phyloP scores from a whole-genome alignment of 768 basidiomycete species.

The Rhodotorula taiwanensis region DNA sequence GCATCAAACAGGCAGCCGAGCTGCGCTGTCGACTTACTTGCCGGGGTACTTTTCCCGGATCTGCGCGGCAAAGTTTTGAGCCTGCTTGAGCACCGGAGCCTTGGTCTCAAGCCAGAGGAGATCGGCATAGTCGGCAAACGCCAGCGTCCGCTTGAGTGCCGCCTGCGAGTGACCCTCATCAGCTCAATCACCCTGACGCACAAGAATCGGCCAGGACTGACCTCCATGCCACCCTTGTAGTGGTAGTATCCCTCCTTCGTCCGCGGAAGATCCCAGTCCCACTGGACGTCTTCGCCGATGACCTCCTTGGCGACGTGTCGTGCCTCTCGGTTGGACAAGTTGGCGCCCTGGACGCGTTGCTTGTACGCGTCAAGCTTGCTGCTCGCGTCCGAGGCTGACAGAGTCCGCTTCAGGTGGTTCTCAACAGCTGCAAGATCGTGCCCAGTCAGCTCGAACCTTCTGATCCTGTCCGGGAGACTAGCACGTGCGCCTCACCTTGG shows the following conservation, averaged over 20 bases:
- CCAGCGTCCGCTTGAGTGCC: constrained; percentile 70
- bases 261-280: constrained; percentile 73
- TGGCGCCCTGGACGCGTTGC: constrained; percentile 54
- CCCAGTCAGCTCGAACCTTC: no score
- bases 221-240: constrained; percentile 70
- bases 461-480: no score
- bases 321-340: constrained; percentile 59
- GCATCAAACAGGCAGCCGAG: background rate
- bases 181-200: no score
- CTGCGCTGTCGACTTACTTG: constrained; percentile 50
- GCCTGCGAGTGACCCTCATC: constrained; percentile 47
- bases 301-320: constrained; percentile 67
- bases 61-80: constrained; percentile 65
- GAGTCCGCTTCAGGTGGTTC: constrained; percentile 50
- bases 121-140: constrained; percentile 79
- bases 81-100: constrained; percentile 72
- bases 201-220: no score
- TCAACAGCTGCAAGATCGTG: constrained; percentile 55
- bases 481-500: constrained; percentile 60
- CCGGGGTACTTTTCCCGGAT: constrained; percentile 66
- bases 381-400: constrained; percentile 46
- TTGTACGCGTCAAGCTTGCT: constrained; percentile 57
- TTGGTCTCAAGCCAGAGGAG: constrained; percentile 91
- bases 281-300: constrained; percentile 62
- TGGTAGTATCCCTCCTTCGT: constrained; percentile 90